A percentile compares a stretch with the other conserved stretches of the same genome.
These are phyloP conservation scores for Eustoma russellianum DNA, from an alignment of 257 asterid genomes.

Conservation along the genomic window DNA sequence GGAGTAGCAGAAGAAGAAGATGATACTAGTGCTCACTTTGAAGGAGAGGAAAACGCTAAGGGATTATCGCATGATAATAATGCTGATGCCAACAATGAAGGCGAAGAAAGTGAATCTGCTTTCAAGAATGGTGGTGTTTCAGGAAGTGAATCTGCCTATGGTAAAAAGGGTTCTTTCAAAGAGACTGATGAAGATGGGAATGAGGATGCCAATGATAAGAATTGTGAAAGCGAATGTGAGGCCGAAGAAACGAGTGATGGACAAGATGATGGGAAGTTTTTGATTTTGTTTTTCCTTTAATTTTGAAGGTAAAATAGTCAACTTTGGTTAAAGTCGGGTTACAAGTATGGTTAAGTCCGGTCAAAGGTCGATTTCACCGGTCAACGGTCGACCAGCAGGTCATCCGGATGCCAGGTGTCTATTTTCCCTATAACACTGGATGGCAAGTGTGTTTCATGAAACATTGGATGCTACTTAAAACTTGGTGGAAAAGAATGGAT, in stretches of 20 bases:
- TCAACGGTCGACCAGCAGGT: too few relatives aligned
- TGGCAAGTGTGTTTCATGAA: too few relatives aligned
- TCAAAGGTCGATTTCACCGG: too few relatives aligned
- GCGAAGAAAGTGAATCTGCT: slow-evolving; percentile 49
- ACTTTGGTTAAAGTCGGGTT: too few relatives aligned
- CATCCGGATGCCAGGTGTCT: too few relatives aligned
- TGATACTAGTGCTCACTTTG: slow-evolving; percentile 47
- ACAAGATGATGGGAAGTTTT: slow-evolving; percentile 52
- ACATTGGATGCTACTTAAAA: too few relatives aligned
- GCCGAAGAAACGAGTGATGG: slow-evolving; percentile 45
- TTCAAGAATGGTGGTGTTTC: slow-evolving; percentile 60
- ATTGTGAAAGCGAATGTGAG: slow-evolving; percentile 57
- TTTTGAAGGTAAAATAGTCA: too few relatives aligned
- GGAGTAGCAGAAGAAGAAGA: slow-evolving; percentile 29
- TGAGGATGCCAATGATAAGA: slow-evolving; percentile 12
- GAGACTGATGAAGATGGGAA: slow-evolving; percentile 61
- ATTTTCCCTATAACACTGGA: too few relatives aligned
- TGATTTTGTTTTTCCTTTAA: too few relatives aligned
- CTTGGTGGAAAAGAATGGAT: too few relatives aligned
- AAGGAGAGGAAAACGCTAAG: slow-evolving; percentile 54
- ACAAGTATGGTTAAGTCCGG: too few relatives aligned
- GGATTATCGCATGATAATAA: slow-evolving; percentile 24
- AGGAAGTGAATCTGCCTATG: slow-evolving; percentile 68
- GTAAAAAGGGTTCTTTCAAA: slow-evolving; percentile 39
- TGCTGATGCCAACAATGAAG: slow-evolving; percentile 7